Base-by-base conservation (phyloP, 257 asterid species). In the Petunia axillaris region DNA sequence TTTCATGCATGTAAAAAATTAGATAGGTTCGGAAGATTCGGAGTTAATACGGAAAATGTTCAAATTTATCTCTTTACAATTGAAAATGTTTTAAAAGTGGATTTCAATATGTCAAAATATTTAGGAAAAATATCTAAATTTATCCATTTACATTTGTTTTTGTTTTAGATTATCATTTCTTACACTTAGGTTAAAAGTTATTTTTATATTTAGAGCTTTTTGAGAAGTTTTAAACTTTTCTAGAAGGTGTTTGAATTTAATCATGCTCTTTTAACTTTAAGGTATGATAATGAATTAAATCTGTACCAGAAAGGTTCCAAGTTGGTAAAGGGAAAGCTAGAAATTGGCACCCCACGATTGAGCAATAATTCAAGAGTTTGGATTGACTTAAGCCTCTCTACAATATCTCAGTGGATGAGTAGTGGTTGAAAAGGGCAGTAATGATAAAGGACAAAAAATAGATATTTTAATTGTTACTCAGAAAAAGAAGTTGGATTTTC, bases 321-420 rank as follows among this genome's bases (percentile, higher is more conserved):
- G 37, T 50, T 48, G 60, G 16, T 57, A 57, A 55, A 55, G 6
- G 35, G 8, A 55, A 6, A 4, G 35, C 5, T 73, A 36, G 77
- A 71, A 71, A 48, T 50, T 73, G 62, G 62, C 40, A 52, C 55
- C 55, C 40, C 8, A 85, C 80, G 82, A 67, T 75, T 75, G 85
- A 60, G 81, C 85, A 81, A 85, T 79, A 83, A 81, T 81, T 82
- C 82, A 76, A 81, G 86, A 71, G 67, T 79, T 77, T 64, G 39
- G 58, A 76, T 84, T 88, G 92, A 90, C 91, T 89, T 80, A 77
- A 10, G 11, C 44, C 41, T 82, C 54, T 74, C 73, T 53, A 79
- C 81, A 71, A 85, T 81, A 89, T 88, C 91, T 88, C 80, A 87
- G 98, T 91, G 94, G 95, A 83, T 84, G 82, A 78, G 85, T 25